A percentile compares a stretch with the other conserved stretches of the same genome.
phyloP scores from a whole-genome alignment of 345 rosid genomes.

The Hevea brasiliensis region DNA sequence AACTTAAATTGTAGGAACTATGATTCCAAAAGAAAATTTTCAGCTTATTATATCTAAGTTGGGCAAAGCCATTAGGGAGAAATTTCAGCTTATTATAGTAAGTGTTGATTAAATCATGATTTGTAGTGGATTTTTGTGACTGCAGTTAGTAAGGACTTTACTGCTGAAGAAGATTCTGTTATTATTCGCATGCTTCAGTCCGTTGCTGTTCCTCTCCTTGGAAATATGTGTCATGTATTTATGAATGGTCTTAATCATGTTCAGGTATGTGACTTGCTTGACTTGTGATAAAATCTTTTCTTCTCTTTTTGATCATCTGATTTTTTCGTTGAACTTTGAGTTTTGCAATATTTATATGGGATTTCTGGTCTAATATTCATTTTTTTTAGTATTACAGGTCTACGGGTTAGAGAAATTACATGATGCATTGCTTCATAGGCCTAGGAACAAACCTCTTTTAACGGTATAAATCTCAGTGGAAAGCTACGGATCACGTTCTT shows the following conservation, averaged over 20 bases:
- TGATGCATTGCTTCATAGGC: conserved; percentile 77
- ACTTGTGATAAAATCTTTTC: background rate
- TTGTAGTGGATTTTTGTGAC: background rate
- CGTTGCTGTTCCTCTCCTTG: conserved; percentile 83
- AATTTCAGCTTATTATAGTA: background rate
- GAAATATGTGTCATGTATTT: conserved; percentile 92
- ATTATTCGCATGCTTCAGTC: conserved; percentile 71
- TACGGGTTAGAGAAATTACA: conserved; percentile 88
- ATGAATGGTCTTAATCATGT: conserved; percentile 94
- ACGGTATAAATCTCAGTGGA: conserved; percentile 49
- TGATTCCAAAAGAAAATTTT: background rate
- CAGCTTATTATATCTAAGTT: background rate
- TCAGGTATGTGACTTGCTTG: conserved; percentile 47
- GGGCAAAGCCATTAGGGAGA: background rate
- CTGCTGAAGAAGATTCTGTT: conserved; percentile 68
- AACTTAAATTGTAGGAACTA: background rate
- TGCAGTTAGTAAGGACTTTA: conserved; percentile 70
- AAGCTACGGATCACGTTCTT: background rate
- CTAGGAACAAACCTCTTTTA: conserved; percentile 70
- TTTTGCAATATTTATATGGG: background rate
- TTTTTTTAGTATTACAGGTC: conserved; percentile 47
- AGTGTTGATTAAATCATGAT: background rate
- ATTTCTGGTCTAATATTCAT: background rate
- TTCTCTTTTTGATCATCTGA: background rate
- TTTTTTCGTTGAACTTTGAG: background rate